These are phyloP conservation scores for Candida tropicalis DNA, from an alignment of 1,139 yeast species.

Conservation along the genomic window DNA sequence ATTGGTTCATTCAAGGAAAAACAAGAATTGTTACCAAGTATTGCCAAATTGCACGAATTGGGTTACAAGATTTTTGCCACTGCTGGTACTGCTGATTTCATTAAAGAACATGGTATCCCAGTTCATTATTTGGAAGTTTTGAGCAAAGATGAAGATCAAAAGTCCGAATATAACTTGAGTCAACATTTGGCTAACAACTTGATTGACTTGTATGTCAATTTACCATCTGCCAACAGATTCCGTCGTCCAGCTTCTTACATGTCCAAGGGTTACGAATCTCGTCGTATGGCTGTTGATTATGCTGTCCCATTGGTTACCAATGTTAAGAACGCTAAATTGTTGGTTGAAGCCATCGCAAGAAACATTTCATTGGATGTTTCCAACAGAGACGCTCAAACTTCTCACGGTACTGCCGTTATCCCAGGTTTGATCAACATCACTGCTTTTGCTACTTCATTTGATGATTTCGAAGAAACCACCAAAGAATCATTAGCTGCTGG, in stretches of 20 bases:
- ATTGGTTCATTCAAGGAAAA: conserved; percentile 98
- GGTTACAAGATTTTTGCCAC: conserved; percentile 95
- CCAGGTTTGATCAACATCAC: conserved; percentile 89
- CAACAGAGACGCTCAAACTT: conserved; percentile 85
- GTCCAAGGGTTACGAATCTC: conserved; percentile 96
- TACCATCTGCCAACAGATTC: conserved; percentile 96
- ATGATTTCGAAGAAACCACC: conserved; percentile 66
- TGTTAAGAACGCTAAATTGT: conserved; percentile 94
- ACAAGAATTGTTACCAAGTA: conserved; percentile 87
- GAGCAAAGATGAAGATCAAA: conserved; percentile 73
- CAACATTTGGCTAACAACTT: conserved; percentile 96
- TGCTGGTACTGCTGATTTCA: conserved; percentile 98
- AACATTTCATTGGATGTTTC: conserved; percentile 67
- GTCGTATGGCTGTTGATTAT: conserved; percentile 99
- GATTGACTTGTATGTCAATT: conserved; percentile 93
- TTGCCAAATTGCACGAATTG: conserved; percentile 74
- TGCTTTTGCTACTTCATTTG: conserved; percentile 73
- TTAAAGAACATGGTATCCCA: conserved; percentile 91
- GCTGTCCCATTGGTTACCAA: conserved; percentile 97
- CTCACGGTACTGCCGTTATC: conserved; percentile 76
- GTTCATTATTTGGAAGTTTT: conserved; percentile 93
- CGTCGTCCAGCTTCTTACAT: conserved; percentile 98
- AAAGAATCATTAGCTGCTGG: conserved; percentile 81
- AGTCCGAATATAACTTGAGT: conserved; percentile 91
- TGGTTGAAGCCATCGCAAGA: conserved; percentile 90